These are phyloP conservation scores for Lyophyllum shimeji DNA, from an alignment of 768 basidiomycete genomes.

Conservation along the genomic window DNA sequence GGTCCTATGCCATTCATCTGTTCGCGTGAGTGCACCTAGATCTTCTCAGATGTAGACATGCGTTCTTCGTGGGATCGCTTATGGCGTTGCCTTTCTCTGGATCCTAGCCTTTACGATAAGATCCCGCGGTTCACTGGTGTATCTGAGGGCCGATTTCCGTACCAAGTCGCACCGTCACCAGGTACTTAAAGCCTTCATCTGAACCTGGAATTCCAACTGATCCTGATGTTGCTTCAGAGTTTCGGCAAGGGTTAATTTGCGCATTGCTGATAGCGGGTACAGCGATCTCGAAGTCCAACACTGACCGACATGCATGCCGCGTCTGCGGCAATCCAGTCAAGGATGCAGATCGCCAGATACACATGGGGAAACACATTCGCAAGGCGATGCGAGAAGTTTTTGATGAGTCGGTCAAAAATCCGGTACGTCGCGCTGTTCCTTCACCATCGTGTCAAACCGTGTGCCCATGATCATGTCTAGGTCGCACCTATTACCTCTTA, in stretches of 20 bases:
- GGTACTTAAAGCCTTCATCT: no score
- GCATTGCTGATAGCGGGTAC: no score
- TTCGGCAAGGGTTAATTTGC: no score
- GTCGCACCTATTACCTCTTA: no score
- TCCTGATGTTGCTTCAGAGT: no score
- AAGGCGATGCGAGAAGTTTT: no score
- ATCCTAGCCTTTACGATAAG: not conserved
- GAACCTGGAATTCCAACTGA: no score
- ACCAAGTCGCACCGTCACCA: not conserved
- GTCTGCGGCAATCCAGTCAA: slow-evolving; percentile 11
- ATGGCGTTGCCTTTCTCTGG: not conserved
- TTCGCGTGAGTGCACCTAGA: not conserved
- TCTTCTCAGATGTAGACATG: not conserved
- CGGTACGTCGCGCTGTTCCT: no score
- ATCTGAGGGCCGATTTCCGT: not conserved
- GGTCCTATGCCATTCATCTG: not conserved
- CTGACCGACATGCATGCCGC: not conserved
- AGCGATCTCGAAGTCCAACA: not conserved
- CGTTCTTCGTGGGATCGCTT: not conserved
- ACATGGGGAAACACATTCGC: slow-evolving; percentile 21
- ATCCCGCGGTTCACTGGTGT: not conserved
- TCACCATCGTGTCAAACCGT: no score
- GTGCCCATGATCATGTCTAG: no score
- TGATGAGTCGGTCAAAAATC: no score
- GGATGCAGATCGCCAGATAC: slow-evolving; percentile 15